Evolutionary conservation across 169 alveolate species (phyloP), one percentile per base, ranked within the genome.

Genomic region (Condylostoma magnum): DNA sequence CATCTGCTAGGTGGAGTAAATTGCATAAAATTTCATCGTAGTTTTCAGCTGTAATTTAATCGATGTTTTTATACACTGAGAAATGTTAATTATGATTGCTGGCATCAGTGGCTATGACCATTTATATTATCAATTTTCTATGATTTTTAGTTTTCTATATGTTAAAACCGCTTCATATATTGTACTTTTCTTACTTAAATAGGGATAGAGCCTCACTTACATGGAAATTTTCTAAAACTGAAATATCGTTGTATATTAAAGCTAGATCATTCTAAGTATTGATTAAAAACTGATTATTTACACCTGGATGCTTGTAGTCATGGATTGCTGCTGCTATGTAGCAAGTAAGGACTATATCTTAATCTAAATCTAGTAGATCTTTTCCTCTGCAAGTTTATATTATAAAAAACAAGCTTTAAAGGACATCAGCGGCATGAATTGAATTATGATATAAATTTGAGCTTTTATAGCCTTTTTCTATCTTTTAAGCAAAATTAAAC

Each of bases 281-380:
- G n/a, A 85, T 77, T 52, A 80, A 69, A 68, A 69, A 84, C 33
- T 67, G 36, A 65, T 85, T 84, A 52, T 70, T 79, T 41, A 72
- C 33, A 4, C 92, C 94, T 6, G 95, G 93, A 57, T 90, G 95
- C 15, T 90, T 79, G 60, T 57, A 77, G 67, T 90, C 95, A 70
- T 86, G 93, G 41, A 87, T 73, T 0, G 79, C 60, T 20, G 92
- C 87, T 12, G 87, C 87, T n/a, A 89, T 51, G 34, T 74, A 55
- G 31, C 85, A 77, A 44, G 82, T 80, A 4, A 78, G 57, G 15
- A 56, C 56, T 38, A 83, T 89, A 33, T 75, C 15, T 15, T 38
- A 33, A 8, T 20, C 27, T 15, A 82, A 65, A 4, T 65, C 43
- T 12, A 30, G 66, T 4, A 63, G 12, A 5, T 43, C 46, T 3